Evolutionary conservation across 371 early-diverging fungal species (phyloP), one percentile per base, ranked within the genome.

Genomic region (Blyttiomyces sp.): DNA sequence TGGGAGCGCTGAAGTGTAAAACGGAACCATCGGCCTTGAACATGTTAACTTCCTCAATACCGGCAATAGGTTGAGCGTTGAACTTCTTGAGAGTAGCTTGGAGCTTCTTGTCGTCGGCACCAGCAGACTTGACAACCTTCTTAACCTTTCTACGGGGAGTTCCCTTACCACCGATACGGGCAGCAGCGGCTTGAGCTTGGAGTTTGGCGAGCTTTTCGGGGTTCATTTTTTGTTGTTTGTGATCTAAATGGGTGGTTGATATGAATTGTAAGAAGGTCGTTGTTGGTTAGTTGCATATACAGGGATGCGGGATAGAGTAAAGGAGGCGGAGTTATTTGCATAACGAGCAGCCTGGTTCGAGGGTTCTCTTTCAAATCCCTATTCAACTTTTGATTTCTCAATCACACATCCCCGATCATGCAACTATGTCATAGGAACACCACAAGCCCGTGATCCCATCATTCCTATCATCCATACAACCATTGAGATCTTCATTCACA

Each of bases 41-140:
- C 93, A 98, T 94, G 91, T 96, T 98, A 82, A 97, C 95, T 73
- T 96, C 94, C 77, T 96, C 97, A 73, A 98, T 89, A 65, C 81
- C 85, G 65, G 81, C 72, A 65, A 96, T 83, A 64, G 88, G 84
- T 79, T 90, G 91, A 55, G 90, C 88, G 68, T 87, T 80, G 53
- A 94, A 77, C 86, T 93, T 94, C 79, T 91, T 92, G 58, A 95
- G 76, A 50, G 88, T 81, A 51, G 84, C 77, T 67, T 86, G 85
- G 56, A 96, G 86, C 87, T 92, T 94, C 72, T 91, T 91, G 84
- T 95, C 95, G 71, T 90, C 91, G 75, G 86, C 83, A 61, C 83
- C 86, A 51, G 82, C 57, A 49, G 82, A 63, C 80, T 86, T 81
- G 74, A 75, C 74, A 56, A 82, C 71, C 84, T 91, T 94, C 85